Evolutionary conservation across 2,329 filamentous ascomycete species (phyloP).

Genomic region (Drechslerella stenobrocha): DNA sequence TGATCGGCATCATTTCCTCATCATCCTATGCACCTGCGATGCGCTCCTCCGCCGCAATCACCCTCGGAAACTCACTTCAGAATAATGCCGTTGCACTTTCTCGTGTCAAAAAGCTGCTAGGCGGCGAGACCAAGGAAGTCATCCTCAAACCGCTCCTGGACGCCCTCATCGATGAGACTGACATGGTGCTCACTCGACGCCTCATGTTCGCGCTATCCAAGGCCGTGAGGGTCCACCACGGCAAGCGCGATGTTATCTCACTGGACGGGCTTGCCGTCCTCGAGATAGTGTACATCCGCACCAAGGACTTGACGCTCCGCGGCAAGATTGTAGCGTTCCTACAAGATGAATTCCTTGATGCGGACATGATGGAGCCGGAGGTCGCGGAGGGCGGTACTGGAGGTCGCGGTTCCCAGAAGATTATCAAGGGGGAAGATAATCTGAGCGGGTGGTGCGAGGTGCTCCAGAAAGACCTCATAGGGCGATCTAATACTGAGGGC

Average conservation of each 20-base stretch:
- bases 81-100: constrained; percentile 67
- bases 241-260: constrained; percentile 63
- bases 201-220: constrained; percentile 60
- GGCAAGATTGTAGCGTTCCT: constrained; percentile 64
- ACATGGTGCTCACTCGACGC: constrained; percentile 48
- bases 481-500: constrained; percentile 4
- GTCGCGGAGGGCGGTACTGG: constrained; percentile 5
- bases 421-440: constrained; percentile 19
- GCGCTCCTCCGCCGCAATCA: constrained; percentile 61
- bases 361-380: constrained; percentile 60
- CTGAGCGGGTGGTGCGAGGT: constrained; percentile 37
- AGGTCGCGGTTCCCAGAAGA: constrained; percentile 8
- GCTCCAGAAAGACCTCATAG: constrained; percentile 26
- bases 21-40: constrained; percentile 50
- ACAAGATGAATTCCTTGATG: constrained; percentile 69
- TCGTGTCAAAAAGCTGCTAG: constrained; percentile 52
- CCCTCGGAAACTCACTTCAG: constrained; percentile 64
- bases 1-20: constrained; percentile 61
- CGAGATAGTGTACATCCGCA: constrained; percentile 61
- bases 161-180: constrained; percentile 47
- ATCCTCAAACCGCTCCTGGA: constrained; percentile 55
- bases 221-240: constrained; percentile 62
- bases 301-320: constrained; percentile 61
- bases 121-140: constrained; percentile 53
- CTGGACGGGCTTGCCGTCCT: constrained; percentile 62